Conservation (phyloP, 768 basidiomycete species). For the Holtermannia corniformis region DNA sequence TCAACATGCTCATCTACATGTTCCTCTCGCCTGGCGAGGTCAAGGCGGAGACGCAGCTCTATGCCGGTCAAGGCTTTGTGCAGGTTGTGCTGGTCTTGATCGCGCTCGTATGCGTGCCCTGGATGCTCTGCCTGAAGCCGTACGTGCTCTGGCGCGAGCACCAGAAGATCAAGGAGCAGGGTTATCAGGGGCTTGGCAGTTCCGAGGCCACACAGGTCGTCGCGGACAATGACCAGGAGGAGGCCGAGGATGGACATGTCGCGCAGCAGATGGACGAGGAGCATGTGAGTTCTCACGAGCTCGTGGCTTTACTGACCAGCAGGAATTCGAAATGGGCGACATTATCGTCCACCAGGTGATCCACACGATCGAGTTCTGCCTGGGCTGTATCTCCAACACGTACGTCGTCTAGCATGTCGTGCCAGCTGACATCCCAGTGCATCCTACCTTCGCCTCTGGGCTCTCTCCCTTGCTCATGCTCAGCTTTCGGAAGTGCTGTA, state of each 20-base stretch:
- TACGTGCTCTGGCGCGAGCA: conserved; percentile 86
- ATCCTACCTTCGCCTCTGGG: conserved; percentile 67
- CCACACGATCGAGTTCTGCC: conserved; percentile 98
- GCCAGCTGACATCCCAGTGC: conserved; percentile 33
- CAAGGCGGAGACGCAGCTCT: conserved; percentile 60
- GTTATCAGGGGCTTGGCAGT: conserved; percentile 57
- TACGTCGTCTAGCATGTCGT: conserved; percentile 49
- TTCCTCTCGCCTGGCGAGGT: conserved; percentile 82
- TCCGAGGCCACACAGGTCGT: conserved; percentile 12
- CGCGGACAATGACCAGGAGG: conserved; percentile 48
- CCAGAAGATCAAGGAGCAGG: conserved; percentile 68
- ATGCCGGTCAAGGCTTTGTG: conserved; percentile 73
- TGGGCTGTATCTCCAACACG: conserved; percentile 97
- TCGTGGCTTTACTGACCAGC: conserved; percentile 38
- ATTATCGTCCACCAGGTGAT: conserved; percentile 95
- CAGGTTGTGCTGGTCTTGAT: conserved; percentile 68
- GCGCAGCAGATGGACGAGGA: conserved; percentile 66
- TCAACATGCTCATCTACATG: conserved; percentile 81
- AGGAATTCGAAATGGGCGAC: conserved; percentile 87
- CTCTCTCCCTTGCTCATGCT: conserved; percentile 92
- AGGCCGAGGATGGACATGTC: conserved; percentile 50
- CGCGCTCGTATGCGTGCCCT: conserved; percentile 83
- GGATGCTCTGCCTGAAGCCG: conserved; percentile 86
- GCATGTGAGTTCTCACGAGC: conserved; percentile 51
- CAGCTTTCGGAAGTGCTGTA: conserved; percentile 67